phyloP scores from a whole-genome alignment of 139 green algal genomes.

The Coelastrella sp. region DNA sequence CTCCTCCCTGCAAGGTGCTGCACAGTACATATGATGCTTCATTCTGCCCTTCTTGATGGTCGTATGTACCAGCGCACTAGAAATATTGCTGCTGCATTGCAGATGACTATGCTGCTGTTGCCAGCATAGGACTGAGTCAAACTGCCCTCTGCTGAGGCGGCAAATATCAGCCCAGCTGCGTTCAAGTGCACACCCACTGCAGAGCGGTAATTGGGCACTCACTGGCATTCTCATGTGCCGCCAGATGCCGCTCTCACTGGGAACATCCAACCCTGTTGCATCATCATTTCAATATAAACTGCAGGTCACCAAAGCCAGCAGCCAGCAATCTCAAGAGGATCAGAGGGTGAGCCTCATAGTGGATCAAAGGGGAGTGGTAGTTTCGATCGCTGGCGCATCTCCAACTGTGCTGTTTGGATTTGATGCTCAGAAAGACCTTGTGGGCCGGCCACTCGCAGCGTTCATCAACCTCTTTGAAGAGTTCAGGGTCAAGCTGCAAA shows the following conservation, averaged over 20 bases:
- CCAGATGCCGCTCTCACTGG: neutral
- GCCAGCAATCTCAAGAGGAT: neutral
- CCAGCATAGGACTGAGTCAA: no score
- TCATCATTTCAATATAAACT: neutral
- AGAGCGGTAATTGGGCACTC: no score
- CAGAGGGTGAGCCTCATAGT: conserved; percentile 27
- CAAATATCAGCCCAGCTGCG: no score
- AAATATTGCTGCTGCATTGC: no score
- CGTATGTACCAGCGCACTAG: no score
- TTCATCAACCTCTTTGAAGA: conserved; percentile 42
- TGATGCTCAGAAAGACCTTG: neutral
- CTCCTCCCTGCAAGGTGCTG: no score
- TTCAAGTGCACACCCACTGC: no score
- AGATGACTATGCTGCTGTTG: no score
- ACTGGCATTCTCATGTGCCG: no score
- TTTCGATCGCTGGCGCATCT: neutral
- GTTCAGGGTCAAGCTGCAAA: neutral
- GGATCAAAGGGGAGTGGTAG: conserved; percentile 3
- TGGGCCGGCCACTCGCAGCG: conserved; percentile 9
- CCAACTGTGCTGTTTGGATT: conserved; percentile 28
- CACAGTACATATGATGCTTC: no score
- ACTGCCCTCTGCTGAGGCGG: no score
- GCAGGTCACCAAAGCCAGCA: neutral
- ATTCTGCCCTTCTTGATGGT: no score
- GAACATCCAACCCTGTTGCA: neutral